These are phyloP conservation scores for Leccinum obscurum DNA, from an alignment of 768 basidiomycete species.

Conservation along the genomic window DNA sequence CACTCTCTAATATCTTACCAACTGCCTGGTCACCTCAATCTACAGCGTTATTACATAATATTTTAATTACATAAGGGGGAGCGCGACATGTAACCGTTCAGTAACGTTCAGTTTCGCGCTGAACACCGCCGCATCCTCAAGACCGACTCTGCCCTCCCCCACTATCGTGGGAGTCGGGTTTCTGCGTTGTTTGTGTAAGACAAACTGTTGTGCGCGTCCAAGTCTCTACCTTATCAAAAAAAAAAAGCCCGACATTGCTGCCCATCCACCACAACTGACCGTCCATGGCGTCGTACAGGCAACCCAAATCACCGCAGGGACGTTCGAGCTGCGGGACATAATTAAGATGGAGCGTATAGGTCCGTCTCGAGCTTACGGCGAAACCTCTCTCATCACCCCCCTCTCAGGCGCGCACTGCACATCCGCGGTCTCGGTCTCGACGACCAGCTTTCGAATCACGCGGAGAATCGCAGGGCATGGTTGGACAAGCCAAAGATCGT, in stretches of 20 bases:
- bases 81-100: no score
- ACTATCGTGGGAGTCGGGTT: no score
- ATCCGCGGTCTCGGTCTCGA: conserved; percentile 95
- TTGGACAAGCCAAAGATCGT: conserved; percentile 93
- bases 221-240: no score
- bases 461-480: conserved; percentile 90
- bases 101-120: no score
- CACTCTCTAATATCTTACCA: no score
- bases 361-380: not conserved
- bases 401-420: conserved; percentile 80
- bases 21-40: not conserved
- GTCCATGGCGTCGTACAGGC: conserved; percentile 39
- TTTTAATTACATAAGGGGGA: no score
- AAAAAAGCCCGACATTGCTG: not conserved
- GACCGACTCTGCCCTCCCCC: no score
- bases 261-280: conserved; percentile 2
- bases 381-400: conserved; percentile 1
- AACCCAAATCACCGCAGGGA: conserved; percentile 74
- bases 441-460: conserved; percentile 83
- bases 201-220: no score
- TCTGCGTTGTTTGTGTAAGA: no score
- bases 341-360: conserved; percentile 95
- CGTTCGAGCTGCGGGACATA: conserved; percentile 79
- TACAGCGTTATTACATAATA: not conserved
- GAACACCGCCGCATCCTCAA: no score